Base-by-base conservation (phyloP, 495 filamentous ascomycete genomes). In the Pseudomonodictys pantanalensis region DNA sequence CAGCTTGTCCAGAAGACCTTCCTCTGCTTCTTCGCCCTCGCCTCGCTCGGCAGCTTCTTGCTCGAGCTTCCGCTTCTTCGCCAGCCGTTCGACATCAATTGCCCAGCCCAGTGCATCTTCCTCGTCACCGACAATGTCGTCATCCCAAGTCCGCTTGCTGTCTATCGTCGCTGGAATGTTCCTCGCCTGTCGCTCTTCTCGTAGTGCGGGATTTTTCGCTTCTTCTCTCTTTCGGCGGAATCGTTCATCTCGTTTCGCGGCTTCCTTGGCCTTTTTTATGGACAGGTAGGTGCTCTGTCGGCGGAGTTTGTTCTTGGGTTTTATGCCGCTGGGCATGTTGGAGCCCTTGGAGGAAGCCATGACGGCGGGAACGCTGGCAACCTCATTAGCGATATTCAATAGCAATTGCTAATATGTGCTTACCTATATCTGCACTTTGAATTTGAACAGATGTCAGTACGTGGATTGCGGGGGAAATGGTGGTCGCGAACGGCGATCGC, bases 161-260 rank as follows among this genome's bases (percentile, higher is more conserved):
- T 97, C 93, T 22, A 97, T 81, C 2, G 90, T 96, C 35, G 83
- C 69, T 1, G 93, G 90, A 35, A 91, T 78, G 75, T 97, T 97
- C 62, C 79, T 81, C 60, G 78, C 83, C 46, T 90, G 76, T 63
- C 93, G 80, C 51, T 86, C 81, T 51, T 81, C 82, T 49, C 82
- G 81, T 47, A 96, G 71, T 41, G 80, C 78, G n/a, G 93, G 92
- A 64, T 97, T 82, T 71, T 85, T 87, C 62, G 85, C 81, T 73
- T 98, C 93, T 69, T 93, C 87, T 69, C 83, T 86, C 72, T 90
- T 91, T 35, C 88, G 77, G 43, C 79, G 79, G 69, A 91, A 88
- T 42, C 91, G 85, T 57, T 86, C 81, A 57, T 88, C 87, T 62
- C 89, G 88, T 60, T 86, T 90, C 42, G 81, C 72, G 64, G 81